Evolutionary conservation across 805 yeast genomes (phyloP), one percentile per base, ranked within the genome.

Genomic region (Saccharomycopsis amapae): DNA sequence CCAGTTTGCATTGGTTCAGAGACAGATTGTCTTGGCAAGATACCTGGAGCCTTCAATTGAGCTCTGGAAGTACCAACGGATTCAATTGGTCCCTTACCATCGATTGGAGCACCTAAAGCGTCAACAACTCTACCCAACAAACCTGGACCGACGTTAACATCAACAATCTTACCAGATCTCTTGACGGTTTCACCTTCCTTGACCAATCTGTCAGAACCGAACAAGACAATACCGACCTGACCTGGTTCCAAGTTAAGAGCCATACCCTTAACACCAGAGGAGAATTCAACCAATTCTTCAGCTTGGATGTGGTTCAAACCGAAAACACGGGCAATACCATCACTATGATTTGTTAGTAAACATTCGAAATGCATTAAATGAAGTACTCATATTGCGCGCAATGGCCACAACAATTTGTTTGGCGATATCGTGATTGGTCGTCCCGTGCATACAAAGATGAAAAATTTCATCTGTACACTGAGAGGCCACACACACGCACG

Each of bases 231-330:
- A 87, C 99, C 99, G 69, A 93, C 99, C 76, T 93, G 97, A 73
- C 95, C 97, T 64, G 97, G 95, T 77, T 93, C 99, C 81, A 93
- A 85, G 82, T 93, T 93, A 69, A 93, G 81, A 66, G 98, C 97
- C 99, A 93, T 93, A 84, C 98, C 99, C 75, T 89, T 87, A 63
- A 90, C 97, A 79, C 99, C 98, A 52, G 98, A 87, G 53, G 96
- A 78, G 78, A 93, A 94, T 77, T 93, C 98, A 65, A 93, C 97
- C 71, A 93, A 81, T 78, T 93, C 99, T 78, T 93, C 98, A 68
- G 98, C 98, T 80, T 90, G 97, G 73, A 88, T 82, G 81, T 93
- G 93, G 93, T 89, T 93, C 65, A 93, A 78, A 76, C 99, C 99
- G 76, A 85, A 93, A 66, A 93, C 96, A 81, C 97, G 94, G 71